These are phyloP conservation scores for Backusella australiensis DNA, from an alignment of 192 early-diverging fungal genomes.

Conservation along the genomic window DNA sequence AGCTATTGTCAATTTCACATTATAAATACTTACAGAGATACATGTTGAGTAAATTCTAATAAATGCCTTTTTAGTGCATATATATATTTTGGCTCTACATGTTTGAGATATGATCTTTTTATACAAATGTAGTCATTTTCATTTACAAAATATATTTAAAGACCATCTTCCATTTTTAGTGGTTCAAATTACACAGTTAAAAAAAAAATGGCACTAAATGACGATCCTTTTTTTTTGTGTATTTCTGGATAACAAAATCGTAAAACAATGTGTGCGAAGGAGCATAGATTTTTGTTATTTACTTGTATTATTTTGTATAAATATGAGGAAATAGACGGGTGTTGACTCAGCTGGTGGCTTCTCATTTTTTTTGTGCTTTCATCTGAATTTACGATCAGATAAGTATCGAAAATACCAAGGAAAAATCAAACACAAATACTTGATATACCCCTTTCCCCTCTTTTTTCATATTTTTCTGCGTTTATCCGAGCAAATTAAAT, in stretches of 20 bases:
- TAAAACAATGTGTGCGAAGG: too few species aligned
- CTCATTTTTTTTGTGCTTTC: background rate
- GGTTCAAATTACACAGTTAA: background rate
- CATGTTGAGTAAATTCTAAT: too few species aligned
- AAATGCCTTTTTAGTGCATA: too few species aligned
- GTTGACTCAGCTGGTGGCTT: background rate
- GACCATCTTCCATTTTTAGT: background rate
- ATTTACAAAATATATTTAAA: background rate
- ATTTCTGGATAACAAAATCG: background rate
- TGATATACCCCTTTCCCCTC: background rate
- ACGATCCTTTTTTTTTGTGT: background rate
- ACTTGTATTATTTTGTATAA: background rate
- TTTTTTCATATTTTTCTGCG: background rate
- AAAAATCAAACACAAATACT: background rate
- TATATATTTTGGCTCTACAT: too few species aligned
- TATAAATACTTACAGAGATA: too few species aligned
- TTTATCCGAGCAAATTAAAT: background rate
- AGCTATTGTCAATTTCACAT: too few species aligned
- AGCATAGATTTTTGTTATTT: too few species aligned
- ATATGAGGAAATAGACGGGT: background rate
- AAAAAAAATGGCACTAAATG: background rate
- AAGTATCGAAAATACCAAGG: background rate
- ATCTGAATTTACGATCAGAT: background rate
- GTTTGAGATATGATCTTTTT: too few species aligned
- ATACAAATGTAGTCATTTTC: too few species aligned